Evolutionary conservation across 768 basidiomycete species (phyloP).

Genomic region (Aureoboletus auriporus): DNA sequence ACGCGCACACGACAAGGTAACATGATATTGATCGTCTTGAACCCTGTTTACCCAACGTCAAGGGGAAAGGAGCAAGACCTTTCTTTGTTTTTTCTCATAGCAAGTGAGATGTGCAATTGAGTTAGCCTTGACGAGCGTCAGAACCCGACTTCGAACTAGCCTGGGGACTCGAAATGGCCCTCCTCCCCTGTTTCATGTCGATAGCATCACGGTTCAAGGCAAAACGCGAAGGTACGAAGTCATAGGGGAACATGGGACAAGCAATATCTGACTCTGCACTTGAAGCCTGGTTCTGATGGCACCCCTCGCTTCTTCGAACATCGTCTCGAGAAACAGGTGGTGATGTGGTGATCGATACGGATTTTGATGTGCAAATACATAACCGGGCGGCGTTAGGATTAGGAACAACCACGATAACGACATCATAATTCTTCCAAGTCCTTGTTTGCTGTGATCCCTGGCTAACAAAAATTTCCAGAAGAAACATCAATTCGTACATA

Average conservation of each 20-base stretch:
- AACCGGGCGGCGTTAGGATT: constrained; percentile 77
- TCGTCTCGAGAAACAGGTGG: constrained; percentile 69
- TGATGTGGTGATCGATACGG: constrained; percentile 96
- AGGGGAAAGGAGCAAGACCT: background rate
- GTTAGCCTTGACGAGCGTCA: no score
- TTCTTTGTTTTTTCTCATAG: no score
- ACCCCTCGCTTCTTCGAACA: constrained; percentile 45
- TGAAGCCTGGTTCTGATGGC: background rate
- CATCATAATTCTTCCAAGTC: constrained; percentile 43
- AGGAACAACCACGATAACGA: constrained; percentile 85
- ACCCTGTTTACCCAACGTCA: background rate
- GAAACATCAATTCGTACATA: constrained; percentile 37
- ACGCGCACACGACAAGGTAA: background rate
- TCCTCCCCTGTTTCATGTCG: background rate
- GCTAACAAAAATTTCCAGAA: no score
- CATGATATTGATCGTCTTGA: constrained; percentile 6
- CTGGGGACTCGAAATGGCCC: constrained; percentile 1
- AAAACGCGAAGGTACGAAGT: no score
- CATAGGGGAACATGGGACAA: background rate
- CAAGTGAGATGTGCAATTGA: no score
- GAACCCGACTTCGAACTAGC: background rate
- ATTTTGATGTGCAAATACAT: constrained; percentile 84
- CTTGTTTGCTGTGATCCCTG: no score
- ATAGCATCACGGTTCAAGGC: no score
- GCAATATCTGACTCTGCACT: background rate